Base-by-base conservation (phyloP, 2,329 filamentous ascomycete species). In the Talaromyces sp. region DNA sequence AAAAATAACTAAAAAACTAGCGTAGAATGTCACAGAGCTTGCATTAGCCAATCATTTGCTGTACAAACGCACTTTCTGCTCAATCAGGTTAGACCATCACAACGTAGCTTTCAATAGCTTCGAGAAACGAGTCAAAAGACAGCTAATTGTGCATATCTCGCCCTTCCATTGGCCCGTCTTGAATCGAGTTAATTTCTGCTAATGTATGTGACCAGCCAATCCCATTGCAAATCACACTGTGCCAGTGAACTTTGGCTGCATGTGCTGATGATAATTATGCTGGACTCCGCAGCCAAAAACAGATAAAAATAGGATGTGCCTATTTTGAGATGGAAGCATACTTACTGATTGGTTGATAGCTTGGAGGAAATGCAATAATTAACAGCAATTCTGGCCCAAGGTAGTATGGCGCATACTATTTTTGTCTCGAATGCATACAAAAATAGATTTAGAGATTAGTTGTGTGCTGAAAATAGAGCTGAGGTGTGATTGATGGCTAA, bases 241-340 rank as follows among this genome's bases (percentile, higher is more conserved):
- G 56, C 22, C 56, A n/a, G 56, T 29, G 34, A 40, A 27, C 15
- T 1, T 58, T n/a, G 56, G 36, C 36, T 59, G 56, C 56, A 59
- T 43, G 34, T 27, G 36, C 27, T 19, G 15, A 25, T 59, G 56
- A 59, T 59, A 59, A 59, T 59, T 59, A 59, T 59, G 56, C 38
- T 59, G 25, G 38, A 45, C 38, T 27, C 34, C 45, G 56, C 56
- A 59, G 56, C 56, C 56, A 1, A 31, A 45, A 43, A 13, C 38
- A 45, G 56, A 59, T 59, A 45, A 59, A 59, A 59, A 45, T 59
- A 59, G 56, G 22, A 59, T 27, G 31, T 45, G 27, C 38, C 31
- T 56, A 38, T 56, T 56, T 31, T 25, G 19, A 19, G 31, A 56
- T 22, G 17, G 25, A 13, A 3, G 10, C 27, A 34, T 36, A 19